phyloP scores from a whole-genome alignment of 805 yeast species.

The Komagataella phaffii region DNA sequence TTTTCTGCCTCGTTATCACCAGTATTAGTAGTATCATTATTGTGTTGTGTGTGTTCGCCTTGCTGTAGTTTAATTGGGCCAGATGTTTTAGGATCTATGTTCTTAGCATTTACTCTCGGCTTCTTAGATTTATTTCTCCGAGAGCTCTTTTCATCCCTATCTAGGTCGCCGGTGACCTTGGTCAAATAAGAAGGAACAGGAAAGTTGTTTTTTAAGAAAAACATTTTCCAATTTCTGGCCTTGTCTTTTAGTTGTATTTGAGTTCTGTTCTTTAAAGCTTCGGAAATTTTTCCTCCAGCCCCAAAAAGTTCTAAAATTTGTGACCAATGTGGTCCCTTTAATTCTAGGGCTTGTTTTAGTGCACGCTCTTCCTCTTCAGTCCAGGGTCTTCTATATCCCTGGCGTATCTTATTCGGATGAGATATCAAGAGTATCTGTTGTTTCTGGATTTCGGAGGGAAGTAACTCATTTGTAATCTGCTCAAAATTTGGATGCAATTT shows the following conservation, averaged over 20 bases:
- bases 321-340: slow-evolving; percentile 90
- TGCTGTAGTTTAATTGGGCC: not conserved
- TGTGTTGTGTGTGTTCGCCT: not conserved
- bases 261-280: slow-evolving; percentile 72
- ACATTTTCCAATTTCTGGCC: slow-evolving; percentile 92
- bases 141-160: slow-evolving; percentile 11
- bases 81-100: not conserved
- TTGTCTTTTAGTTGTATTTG: slow-evolving; percentile 93
- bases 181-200: slow-evolving; percentile 70
- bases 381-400: slow-evolving; percentile 57
- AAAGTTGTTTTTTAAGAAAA: slow-evolving; percentile 59
- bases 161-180: slow-evolving; percentile 81
- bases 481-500: not conserved
- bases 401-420: not conserved
- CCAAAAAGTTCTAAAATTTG: slow-evolving; percentile 85
- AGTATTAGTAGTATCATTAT: not conserved
- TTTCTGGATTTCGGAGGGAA: slow-evolving; percentile 4
- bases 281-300: slow-evolving; percentile 81
- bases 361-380: slow-evolving; percentile 81
- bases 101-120: not conserved
- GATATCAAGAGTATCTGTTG: not conserved
- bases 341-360: slow-evolving; percentile 62
- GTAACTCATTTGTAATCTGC: slow-evolving; percentile 1
- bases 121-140: not conserved
- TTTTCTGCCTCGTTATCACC: not conserved